These are phyloP conservation scores for Alternaria consortialis DNA, from an alignment of 2,329 filamentous ascomycete genomes.

Conservation along the genomic window DNA sequence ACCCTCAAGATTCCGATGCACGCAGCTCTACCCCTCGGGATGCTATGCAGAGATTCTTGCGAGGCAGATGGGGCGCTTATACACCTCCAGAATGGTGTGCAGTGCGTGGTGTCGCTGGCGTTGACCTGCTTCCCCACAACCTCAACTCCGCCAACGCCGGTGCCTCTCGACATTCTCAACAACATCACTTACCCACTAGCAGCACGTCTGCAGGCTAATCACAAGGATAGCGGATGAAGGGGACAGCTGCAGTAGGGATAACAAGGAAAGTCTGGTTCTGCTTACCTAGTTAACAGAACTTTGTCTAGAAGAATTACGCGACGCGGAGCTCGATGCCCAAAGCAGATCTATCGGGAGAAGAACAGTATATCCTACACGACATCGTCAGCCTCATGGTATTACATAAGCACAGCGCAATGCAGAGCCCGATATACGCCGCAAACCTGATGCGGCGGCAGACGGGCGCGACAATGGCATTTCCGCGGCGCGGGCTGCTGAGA, in stretches of 20 bases:
- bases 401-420: not conserved
- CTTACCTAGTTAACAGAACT: slow-evolving; percentile 45
- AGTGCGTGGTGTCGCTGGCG: slow-evolving; percentile 7
- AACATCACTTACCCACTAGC: slow-evolving; percentile 1
- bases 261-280: slow-evolving; percentile 16
- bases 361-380: slow-evolving; percentile 36
- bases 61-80: not conserved
- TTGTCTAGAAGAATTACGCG: slow-evolving; percentile 38
- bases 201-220: not conserved
- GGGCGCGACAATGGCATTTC: slow-evolving; percentile 1
- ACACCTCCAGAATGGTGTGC: not conserved
- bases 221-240: not conserved
- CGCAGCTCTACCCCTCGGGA: not conserved
- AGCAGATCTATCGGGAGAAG: slow-evolving; percentile 44
- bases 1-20: slow-evolving; percentile 5
- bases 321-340: slow-evolving; percentile 39
- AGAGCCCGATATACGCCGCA: not conserved
- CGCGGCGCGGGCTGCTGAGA: slow-evolving; percentile 2
- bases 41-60: not conserved
- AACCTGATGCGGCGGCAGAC: not conserved
- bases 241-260: not conserved
- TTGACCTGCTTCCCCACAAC: slow-evolving; percentile 10
- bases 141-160: slow-evolving; percentile 13
- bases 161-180: slow-evolving; percentile 1
- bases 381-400: slow-evolving; percentile 14